Evolutionary conservation across 23 red algal genomes (phyloP), one percentile per base, ranked within the genome.

Genomic region (Pyropia haitanensis): DNA sequence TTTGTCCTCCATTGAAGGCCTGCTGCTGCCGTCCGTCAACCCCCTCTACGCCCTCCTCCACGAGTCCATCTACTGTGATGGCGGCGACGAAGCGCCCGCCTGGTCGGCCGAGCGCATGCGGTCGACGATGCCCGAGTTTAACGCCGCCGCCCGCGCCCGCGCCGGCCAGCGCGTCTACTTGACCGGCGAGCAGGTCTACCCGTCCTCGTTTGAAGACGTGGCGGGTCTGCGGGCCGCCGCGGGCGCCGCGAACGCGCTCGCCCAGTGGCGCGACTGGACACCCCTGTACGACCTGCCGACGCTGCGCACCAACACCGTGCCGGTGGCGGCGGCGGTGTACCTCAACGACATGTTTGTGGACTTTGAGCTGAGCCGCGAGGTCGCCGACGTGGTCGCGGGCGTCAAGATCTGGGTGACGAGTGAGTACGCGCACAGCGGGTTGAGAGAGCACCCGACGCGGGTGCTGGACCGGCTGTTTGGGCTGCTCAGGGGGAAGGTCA

Each of bases 311-410:
- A 61, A 61, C 49, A 26, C 32, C 27, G 53, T 75, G 8, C 30
- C 50, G 26, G 60, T 50, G 30, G 70, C 70, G 32, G 70, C 70
- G 0, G 54, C 70, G 14, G 53, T 75, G 30, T 75, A 59, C 49
- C 14, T 26, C 24, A 75, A 75, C 27, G 70, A 75, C 21, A 33
- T 75, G 32, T 75, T 49, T 61, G 70, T 75, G 2, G 70, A 75
- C 53, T 75, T 22, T 58, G 51, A 56, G 5, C 33, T 59, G n/a
- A 75, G 70, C 23, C 18, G 54, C 15, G 52, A 61, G 53, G 53
- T 48, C 2, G 55, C 55, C 21, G 60, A 58, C 20, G 2, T 27
- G 15, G 53, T 61, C 9, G 26, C 14, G 1, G n/a, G 53, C 24
- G 19, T 24, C 26, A 18, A 63, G 31, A 16, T 28, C 8, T 75